A percentile compares a stretch with the other conserved stretches of the same genome.
Evolutionary conservation across 257 asterid species (phyloP).

Genomic region (Coffea canephora): DNA sequence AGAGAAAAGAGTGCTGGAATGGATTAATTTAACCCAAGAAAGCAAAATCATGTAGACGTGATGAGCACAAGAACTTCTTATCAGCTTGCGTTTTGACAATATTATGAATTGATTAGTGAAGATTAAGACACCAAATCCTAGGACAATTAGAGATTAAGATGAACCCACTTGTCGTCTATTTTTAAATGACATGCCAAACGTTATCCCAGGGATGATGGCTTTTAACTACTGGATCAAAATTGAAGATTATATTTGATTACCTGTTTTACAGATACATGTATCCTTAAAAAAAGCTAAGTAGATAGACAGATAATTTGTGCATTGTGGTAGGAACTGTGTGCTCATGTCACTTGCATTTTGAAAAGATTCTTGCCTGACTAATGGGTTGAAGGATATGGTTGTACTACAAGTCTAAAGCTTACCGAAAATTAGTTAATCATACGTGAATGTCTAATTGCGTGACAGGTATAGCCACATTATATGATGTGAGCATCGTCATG

Average conservation of each 20-base stretch:
- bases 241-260: neutral
- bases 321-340: neutral
- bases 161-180: neutral
- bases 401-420: neutral
- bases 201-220: neutral
- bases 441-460: neutral
- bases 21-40: neutral
- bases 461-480: neutral
- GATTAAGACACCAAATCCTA: conserved; percentile 3
- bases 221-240: neutral
- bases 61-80: conserved; percentile 3
- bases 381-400: too few relatives aligned
- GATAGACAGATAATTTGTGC: neutral
- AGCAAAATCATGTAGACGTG: neutral
- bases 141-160: conserved; percentile 1
- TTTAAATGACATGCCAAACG: neutral
- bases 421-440: neutral
- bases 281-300: neutral
- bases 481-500: neutral
- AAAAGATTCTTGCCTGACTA: neutral
- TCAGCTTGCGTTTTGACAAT: neutral
- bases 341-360: neutral
- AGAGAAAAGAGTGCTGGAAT: too few relatives aligned
- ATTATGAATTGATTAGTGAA: neutral
- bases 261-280: neutral